Conservation (phyloP, 768 basidiomycete genomes). For the Trametes punicea region DNA sequence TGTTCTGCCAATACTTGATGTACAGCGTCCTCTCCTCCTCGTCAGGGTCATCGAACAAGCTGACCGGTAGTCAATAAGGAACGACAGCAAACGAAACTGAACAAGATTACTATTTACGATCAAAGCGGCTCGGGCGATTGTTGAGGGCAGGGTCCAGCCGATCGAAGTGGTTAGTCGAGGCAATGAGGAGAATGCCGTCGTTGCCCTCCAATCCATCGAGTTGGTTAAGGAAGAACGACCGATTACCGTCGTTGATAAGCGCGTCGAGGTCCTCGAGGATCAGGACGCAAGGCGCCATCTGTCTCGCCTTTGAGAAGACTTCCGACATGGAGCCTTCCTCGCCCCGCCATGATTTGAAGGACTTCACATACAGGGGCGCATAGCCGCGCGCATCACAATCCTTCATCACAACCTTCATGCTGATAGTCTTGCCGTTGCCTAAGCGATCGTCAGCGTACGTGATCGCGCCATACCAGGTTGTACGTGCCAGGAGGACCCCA, state of each 20-base stretch:
- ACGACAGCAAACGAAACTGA: too few relatives aligned
- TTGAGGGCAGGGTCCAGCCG: conserved; percentile 74
- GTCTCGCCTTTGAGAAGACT: conserved; percentile 73
- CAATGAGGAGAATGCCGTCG: conserved; percentile 75
- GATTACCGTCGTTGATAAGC: conserved; percentile 71
- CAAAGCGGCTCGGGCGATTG: conserved; percentile 78
- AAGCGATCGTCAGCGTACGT: neutral
- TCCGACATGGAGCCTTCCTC: conserved; percentile 65
- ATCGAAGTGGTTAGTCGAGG: conserved; percentile 83
- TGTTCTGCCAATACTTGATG: conserved; percentile 76
- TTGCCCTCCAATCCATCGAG: conserved; percentile 78
- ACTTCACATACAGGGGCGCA: conserved; percentile 76
- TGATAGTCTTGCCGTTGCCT: conserved; percentile 87
- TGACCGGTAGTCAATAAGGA: conserved; percentile 27
- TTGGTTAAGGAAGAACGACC: conserved; percentile 88
- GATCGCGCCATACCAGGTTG: neutral
- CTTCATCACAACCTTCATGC: conserved; percentile 80
- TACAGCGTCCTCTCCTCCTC: conserved; percentile 63
- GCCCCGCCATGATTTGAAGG: conserved; percentile 63
- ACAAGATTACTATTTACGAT: conserved; percentile 67
- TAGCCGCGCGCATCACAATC: conserved; percentile 59
- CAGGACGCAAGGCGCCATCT: conserved; percentile 62
- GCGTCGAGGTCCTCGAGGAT: conserved; percentile 72
- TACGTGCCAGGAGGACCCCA: conserved; percentile 69
- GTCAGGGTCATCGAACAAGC: conserved; percentile 71